A percentile compares a stretch with the other conserved stretches of the same genome.
phyloP scores from a whole-genome alignment of 352 stramenopile genomes.

The Phytophthora crassamura region DNA sequence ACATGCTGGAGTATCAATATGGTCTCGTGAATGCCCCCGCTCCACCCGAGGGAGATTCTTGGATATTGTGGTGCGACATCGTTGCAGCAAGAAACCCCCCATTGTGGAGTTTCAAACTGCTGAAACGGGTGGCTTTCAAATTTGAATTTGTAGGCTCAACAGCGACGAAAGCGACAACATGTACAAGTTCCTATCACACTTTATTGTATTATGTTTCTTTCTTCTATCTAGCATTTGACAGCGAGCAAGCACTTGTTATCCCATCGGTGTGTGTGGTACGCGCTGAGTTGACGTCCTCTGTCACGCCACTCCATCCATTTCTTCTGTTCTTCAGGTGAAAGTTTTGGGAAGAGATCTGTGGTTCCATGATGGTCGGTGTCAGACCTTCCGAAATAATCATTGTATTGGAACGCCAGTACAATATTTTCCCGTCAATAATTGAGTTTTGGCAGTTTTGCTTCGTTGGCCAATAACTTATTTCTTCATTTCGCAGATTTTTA shows the following conservation, averaged over 20 bases:
- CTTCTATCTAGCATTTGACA: conserved; percentile 23
- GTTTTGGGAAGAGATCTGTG: conserved; percentile 36
- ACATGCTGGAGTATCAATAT: no score
- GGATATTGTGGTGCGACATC: conserved; percentile 17
- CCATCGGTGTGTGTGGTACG: conserved; percentile 46
- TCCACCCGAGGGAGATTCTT: conserved; percentile 31
- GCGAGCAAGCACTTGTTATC: conserved; percentile 40
- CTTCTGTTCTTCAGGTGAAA: conserved; percentile 20
- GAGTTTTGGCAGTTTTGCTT: no score
- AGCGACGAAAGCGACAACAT: conserved; percentile 41
- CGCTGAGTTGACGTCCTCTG: conserved; percentile 43
- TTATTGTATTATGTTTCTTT: no score
- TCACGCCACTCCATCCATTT: conserved; percentile 27
- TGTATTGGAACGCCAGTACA: no score
- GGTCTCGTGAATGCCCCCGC: no score
- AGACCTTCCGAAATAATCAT: no score
- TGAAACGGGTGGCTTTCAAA: no score
- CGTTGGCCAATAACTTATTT: no score
- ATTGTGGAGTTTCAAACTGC: no score
- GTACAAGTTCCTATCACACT: background rate
- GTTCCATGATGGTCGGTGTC: conserved; percentile 49
- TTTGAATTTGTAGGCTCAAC: no score
- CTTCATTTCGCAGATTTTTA: no score
- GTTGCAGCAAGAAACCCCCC: conserved; percentile 1
- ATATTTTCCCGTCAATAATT: no score